These are phyloP conservation scores for Hyparrhenia diplandra DNA, from an alignment of 176 grass and related monocot species.

Conservation along the genomic window DNA sequence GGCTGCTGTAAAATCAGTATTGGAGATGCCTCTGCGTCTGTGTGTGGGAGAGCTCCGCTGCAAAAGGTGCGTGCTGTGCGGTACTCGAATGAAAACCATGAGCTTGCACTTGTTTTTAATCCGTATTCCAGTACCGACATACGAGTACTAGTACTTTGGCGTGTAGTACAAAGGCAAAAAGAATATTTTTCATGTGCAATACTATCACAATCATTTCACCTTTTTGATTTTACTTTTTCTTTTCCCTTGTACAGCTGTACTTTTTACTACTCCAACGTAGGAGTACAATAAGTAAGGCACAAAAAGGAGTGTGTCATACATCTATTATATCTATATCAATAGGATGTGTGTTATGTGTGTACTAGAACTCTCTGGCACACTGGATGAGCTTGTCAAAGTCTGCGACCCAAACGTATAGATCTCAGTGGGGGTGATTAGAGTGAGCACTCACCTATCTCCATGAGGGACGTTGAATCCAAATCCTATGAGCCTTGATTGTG, in stretches of 20 bases:
- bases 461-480: no score
- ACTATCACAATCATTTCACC: background rate
- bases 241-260: background rate
- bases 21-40: background rate
- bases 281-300: no score
- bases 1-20: background rate
- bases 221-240: background rate
- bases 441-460: no score
- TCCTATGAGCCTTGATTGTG: no score
- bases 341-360: no score
- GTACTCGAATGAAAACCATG: background rate
- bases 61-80: background rate
- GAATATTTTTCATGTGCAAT: slow-evolving; percentile 8
- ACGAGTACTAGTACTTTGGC: no score
- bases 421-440: no score
- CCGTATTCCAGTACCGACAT: background rate
- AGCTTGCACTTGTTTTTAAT: slow-evolving; percentile 9
- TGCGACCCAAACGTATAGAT: no score
- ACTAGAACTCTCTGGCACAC: no score
- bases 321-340: background rate
- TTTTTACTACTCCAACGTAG: background rate
- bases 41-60: background rate
- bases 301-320: background rate
- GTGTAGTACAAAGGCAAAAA: background rate
- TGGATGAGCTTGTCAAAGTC: no score